phyloP scores from a whole-genome alignment of 352 stramenopile genomes.

The Plasmopara muralis region DNA sequence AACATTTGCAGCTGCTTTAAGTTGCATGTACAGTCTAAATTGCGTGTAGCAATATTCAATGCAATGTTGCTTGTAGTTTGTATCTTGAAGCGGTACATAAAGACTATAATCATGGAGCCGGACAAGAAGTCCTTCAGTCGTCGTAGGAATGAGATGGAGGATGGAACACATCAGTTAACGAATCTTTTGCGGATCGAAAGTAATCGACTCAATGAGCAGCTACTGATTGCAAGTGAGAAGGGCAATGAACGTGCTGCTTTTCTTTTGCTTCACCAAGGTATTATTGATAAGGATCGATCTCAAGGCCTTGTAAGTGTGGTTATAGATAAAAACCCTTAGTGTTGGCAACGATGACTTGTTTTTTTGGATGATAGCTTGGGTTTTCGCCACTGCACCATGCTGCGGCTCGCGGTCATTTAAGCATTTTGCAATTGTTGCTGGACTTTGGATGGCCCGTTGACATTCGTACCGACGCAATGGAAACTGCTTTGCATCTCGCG shows the following conservation, averaged over 20 bases:
- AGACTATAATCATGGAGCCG: too few species aligned
- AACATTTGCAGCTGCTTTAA: constrained; percentile 5
- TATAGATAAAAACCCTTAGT: too few species aligned
- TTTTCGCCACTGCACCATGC: constrained; percentile 69
- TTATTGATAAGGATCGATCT: constrained; percentile 44
- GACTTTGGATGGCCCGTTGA: constrained; percentile 57
- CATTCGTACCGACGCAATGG: constrained; percentile 35
- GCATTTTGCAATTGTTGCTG: constrained; percentile 56
- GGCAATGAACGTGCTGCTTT: constrained; percentile 59
- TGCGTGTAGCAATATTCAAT: too few species aligned
- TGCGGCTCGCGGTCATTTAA: constrained; percentile 53
- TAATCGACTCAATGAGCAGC: constrained; percentile 44
- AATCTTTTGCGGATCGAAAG: constrained; percentile 32
- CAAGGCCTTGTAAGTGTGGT: constrained; percentile 43
- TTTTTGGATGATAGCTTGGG: constrained; percentile 29
- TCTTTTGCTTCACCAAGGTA: constrained; percentile 56
- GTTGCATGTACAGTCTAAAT: too few species aligned
- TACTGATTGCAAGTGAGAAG: constrained; percentile 67
- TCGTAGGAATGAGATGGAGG: constrained; percentile 4
- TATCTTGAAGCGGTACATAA: too few species aligned
- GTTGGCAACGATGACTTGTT: neutral
- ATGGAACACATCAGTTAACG: constrained; percentile 30
- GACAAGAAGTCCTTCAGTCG: too few species aligned
- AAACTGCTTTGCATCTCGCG: constrained; percentile 69
- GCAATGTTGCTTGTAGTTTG: neutral